Evolutionary conservation across 2,329 filamentous ascomycete species (phyloP).

Genomic region (Hortaea sp.): DNA sequence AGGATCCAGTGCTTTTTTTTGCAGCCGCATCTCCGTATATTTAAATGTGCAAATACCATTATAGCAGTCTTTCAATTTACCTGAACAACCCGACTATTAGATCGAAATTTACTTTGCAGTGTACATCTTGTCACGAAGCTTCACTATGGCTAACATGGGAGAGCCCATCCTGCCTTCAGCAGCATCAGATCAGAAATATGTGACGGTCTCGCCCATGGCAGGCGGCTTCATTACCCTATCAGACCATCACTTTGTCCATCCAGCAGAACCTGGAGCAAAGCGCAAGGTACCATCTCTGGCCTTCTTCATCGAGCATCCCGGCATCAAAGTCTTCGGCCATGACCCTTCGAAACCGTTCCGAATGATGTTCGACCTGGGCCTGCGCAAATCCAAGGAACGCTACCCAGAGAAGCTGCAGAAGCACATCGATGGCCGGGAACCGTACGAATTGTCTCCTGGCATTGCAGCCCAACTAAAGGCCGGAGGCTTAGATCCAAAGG

Average conservation of each 20-base stretch:
- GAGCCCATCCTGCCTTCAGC: conserved; percentile 12
- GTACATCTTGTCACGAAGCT: too few relatives aligned
- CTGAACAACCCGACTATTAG: too few relatives aligned
- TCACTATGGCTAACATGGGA: not conserved
- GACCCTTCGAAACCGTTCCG: conserved; percentile 17
- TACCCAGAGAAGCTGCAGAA: conserved; percentile 37
- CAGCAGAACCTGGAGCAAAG: conserved; percentile 32
- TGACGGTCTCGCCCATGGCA: conserved; percentile 22
- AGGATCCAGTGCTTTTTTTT: too few relatives aligned
- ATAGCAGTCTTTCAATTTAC: too few relatives aligned
- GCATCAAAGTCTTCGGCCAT: conserved; percentile 8
- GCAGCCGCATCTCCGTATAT: too few relatives aligned
- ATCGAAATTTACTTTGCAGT: too few relatives aligned
- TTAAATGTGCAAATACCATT: too few relatives aligned
- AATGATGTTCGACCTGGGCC: conserved; percentile 46
- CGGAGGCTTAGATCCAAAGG: conserved; percentile 27
- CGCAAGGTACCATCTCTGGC: conserved; percentile 44
- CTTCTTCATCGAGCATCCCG: conserved; percentile 42
- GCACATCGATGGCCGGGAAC: conserved; percentile 38
- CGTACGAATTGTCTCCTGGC: conserved; percentile 36
- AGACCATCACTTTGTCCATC: conserved; percentile 20
- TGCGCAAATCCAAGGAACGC: conserved; percentile 34
- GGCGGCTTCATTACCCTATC: conserved; percentile 22
- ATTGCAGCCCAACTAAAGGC: conserved; percentile 28
- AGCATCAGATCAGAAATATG: conserved; percentile 15